Evolutionary conservation across 139 green algal species (phyloP).

Genomic region (Yamagishiella unicocca): DNA sequence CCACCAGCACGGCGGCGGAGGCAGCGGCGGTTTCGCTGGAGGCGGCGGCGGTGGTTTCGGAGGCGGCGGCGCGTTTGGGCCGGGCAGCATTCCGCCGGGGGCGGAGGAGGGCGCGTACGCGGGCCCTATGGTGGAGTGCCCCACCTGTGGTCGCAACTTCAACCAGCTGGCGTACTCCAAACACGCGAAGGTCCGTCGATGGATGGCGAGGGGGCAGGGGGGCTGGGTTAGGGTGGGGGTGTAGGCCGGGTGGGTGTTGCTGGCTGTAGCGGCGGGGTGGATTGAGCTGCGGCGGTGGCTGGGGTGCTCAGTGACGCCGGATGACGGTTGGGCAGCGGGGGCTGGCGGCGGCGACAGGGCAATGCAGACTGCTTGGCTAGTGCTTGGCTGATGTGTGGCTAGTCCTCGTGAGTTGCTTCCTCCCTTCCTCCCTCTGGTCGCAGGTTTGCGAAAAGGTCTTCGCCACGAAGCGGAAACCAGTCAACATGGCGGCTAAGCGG

Average conservation of each 20-base stretch:
- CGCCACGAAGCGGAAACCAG: constrained; percentile 50
- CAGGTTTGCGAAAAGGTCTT: constrained; percentile 60
- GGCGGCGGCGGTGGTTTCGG: constrained; percentile 1
- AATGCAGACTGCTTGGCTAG: too few relatives aligned
- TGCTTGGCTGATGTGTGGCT: too few relatives aligned
- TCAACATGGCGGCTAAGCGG: constrained; percentile 49
- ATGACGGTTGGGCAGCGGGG: too few relatives aligned
- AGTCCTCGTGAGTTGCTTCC: neutral
- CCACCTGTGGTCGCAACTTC: constrained; percentile 47
- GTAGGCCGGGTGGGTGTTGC: neutral
- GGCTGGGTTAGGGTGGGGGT: neutral
- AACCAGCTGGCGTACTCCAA: constrained; percentile 52
- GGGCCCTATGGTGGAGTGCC: constrained; percentile 46
- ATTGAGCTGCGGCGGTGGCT: too few relatives aligned
- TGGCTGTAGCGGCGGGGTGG: too few relatives aligned
- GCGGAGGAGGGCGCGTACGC: neutral
- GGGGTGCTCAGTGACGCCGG: too few relatives aligned
- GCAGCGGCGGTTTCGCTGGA: neutral
- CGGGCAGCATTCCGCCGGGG: neutral
- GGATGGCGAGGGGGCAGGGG: too few relatives aligned
- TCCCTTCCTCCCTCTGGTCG: neutral
- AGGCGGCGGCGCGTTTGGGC: neutral
- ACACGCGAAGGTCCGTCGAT: constrained; percentile 54
- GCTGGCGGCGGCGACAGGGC: too few relatives aligned
- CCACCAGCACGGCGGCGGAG: neutral